phyloP scores from a whole-genome alignment of 2,329 filamentous ascomycete genomes.

The Dothiorella sarmentorum region DNA sequence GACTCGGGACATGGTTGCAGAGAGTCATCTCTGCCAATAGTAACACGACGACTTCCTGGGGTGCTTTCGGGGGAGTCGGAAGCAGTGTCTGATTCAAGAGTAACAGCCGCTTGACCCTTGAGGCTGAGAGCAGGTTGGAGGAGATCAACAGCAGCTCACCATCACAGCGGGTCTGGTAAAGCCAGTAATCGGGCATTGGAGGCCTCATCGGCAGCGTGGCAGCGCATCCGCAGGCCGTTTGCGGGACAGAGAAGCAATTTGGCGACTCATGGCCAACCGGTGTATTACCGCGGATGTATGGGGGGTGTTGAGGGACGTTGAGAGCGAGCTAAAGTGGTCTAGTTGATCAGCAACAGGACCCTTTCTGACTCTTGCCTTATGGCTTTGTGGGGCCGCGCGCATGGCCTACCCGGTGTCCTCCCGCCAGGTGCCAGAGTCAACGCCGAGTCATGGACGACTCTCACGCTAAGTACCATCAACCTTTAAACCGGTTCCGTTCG shows the following conservation, averaged over 20 bases:
- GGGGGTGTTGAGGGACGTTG: not conserved
- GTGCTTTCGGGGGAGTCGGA: not conserved
- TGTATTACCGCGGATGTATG: not conserved
- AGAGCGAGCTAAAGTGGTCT: not conserved
- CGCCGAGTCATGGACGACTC: conserved; percentile 9
- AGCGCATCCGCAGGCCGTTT: not conserved
- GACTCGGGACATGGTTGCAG: no score
- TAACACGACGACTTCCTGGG: not conserved
- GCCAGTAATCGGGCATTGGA: not conserved
- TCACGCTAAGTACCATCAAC: no score
- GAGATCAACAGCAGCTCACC: not conserved
- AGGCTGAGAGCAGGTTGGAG: not conserved
- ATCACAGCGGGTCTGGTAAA: not conserved
- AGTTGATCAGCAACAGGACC: not conserved
- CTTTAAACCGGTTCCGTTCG: no score
- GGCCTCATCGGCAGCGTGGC: conserved; percentile 2
- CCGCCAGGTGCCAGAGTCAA: not conserved
- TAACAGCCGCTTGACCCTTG: no score
- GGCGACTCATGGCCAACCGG: not conserved
- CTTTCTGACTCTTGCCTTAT: not conserved
- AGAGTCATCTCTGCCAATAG: not conserved
- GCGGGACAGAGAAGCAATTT: not conserved
- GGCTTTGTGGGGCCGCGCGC: not conserved
- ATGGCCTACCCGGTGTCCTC: not conserved
- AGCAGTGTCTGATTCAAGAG: not conserved